Evolutionary conservation across 768 basidiomycete species (phyloP).

Genomic region (Heimioporus sp.): DNA sequence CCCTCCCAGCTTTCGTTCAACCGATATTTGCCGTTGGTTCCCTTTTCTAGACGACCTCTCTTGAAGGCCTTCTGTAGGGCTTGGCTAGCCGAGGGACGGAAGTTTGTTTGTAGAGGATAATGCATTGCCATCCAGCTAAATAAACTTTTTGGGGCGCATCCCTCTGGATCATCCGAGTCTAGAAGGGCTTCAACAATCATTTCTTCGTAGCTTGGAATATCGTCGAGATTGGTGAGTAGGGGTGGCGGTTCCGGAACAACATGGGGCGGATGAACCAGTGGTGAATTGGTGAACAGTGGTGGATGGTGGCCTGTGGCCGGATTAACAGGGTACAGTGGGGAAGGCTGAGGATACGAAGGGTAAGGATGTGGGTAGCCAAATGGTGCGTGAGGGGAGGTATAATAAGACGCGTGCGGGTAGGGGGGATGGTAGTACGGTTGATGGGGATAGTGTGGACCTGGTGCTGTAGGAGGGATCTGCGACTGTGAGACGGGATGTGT

Average conservation of each 20-base stretch:
- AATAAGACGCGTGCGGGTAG: constrained; percentile 70
- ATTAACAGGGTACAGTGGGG: constrained; percentile 31
- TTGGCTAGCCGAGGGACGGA: constrained; percentile 85
- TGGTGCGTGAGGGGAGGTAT: constrained; percentile 40
- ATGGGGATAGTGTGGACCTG: constrained; percentile 44
- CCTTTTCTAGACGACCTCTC: constrained; percentile 78
- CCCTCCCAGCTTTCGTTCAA: constrained; percentile 80
- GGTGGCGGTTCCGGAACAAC: constrained; percentile 27
- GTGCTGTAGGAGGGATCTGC: constrained; percentile 18
- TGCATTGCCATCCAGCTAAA: constrained; percentile 82
- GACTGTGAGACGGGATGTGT: constrained; percentile 17
- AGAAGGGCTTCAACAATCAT: constrained; percentile 84
- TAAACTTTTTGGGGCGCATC: constrained; percentile 77
- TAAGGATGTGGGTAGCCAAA: constrained; percentile 41
- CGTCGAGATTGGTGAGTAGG: constrained; percentile 33
- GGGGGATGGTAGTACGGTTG: constrained; percentile 56
- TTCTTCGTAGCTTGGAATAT: constrained; percentile 86
- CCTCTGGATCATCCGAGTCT: constrained; percentile 67
- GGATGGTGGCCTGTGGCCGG: constrained; percentile 23
- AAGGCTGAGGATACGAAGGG: constrained; percentile 30
- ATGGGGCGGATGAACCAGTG: constrained; percentile 34
- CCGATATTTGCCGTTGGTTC: constrained; percentile 68
- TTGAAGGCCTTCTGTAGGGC: constrained; percentile 85
- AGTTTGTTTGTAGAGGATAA: constrained; percentile 86
- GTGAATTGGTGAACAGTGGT: constrained; percentile 35